Evolutionary conservation across 495 filamentous ascomycete species (phyloP).

Genomic region (Annulohypoxylon maeteangense): DNA sequence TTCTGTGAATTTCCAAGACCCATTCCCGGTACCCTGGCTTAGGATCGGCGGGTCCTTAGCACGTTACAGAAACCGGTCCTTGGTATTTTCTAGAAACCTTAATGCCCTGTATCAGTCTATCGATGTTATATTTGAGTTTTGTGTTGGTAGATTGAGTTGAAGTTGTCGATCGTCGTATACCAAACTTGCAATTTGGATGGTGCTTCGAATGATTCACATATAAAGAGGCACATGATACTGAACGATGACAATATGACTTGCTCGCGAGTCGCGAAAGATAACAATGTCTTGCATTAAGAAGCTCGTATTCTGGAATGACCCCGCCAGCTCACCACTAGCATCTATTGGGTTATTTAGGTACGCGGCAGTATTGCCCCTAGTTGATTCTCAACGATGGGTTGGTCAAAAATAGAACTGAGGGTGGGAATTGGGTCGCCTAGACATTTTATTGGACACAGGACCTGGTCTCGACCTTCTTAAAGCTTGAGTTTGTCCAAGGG

Average conservation of each 20-base stretch:
- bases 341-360: slow-evolving; percentile 21
- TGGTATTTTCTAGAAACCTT: neutral
- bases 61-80: slow-evolving; percentile 12
- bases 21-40: slow-evolving; percentile 39
- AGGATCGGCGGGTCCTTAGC: slow-evolving; percentile 31
- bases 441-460: slow-evolving; percentile 18
- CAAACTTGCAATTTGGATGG: neutral
- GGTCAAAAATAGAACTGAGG: slow-evolving; percentile 43
- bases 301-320: slow-evolving; percentile 45
- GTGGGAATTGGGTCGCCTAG: slow-evolving; percentile 6
- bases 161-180: neutral
- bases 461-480: slow-evolving; percentile 22
- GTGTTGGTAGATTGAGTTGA: neutral
- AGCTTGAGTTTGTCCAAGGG: slow-evolving; percentile 13
- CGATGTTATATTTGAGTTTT: neutral
- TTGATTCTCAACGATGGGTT: slow-evolving; percentile 7
- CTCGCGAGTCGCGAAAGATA: slow-evolving; percentile 21
- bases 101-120: neutral
- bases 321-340: slow-evolving; percentile 18
- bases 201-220: slow-evolving; percentile 1
- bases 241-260: slow-evolving; percentile 38
- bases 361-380: slow-evolving; percentile 20
- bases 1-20: slow-evolving; percentile 23
- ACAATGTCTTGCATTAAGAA: slow-evolving; percentile 38
- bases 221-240: slow-evolving; percentile 5